A percentile compares a stretch with the other conserved stretches of the same genome.
phyloP scores from a whole-genome alignment of 1,284 basidiomycete genomes.

The Irpex sp. region DNA sequence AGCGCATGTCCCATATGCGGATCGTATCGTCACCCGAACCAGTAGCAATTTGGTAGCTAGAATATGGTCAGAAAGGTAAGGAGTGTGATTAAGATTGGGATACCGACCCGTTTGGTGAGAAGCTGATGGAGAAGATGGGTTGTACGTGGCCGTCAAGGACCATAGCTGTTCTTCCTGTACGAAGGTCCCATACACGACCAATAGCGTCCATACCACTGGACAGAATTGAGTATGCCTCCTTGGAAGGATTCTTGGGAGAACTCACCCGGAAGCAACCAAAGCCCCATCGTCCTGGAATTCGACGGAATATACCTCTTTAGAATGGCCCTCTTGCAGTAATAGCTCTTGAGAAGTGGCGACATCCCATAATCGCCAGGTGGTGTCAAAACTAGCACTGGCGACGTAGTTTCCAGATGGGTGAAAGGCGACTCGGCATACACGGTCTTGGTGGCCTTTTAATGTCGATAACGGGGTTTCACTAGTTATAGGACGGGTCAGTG shows the following conservation, averaged over 20 bases:
- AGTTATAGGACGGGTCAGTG: background rate
- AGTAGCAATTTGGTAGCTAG: constrained; percentile 93
- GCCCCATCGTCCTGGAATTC: constrained; percentile 97
- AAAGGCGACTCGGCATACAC: constrained; percentile 92
- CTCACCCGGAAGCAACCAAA: constrained; percentile 87
- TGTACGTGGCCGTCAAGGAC: constrained; percentile 97
- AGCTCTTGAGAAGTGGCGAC: constrained; percentile 79
- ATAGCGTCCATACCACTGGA: constrained; percentile 92
- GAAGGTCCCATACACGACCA: constrained; percentile 94
- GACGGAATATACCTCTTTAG: constrained; percentile 93
- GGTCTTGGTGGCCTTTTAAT: constrained; percentile 85
- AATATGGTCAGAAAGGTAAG: constrained; percentile 4
- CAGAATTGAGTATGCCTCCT: background rate
- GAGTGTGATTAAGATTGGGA: too few species aligned
- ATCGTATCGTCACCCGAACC: constrained; percentile 97
- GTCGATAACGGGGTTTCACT: constrained; percentile 80
- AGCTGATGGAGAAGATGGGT: constrained; percentile 88
- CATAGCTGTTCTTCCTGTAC: constrained; percentile 96
- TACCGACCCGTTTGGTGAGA: constrained; percentile 90
- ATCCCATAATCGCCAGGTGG: constrained; percentile 99
- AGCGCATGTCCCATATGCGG: constrained; percentile 97
- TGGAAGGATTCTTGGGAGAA: constrained; percentile 7
- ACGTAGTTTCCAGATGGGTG: constrained; percentile 94
- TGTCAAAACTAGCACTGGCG: constrained; percentile 95
- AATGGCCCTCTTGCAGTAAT: constrained; percentile 94